phyloP scores from a whole-genome alignment of 768 basidiomycete species.

The Hebeloma cylindrosporum region DNA sequence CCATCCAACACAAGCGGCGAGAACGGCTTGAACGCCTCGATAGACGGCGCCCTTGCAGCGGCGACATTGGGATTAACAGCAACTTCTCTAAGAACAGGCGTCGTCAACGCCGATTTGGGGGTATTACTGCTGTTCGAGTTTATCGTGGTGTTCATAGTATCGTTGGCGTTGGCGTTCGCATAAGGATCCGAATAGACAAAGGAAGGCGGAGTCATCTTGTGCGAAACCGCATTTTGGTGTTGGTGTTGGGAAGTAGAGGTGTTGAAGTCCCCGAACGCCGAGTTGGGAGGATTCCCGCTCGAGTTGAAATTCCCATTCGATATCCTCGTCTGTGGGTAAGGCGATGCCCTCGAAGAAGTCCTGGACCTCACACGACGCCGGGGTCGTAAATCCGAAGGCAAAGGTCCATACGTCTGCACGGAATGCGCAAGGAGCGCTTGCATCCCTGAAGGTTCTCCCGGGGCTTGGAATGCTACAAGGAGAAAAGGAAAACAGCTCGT shows the following conservation, averaged over 20 bases:
- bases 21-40: slow-evolving; percentile 42
- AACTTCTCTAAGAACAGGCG: slow-evolving; percentile 44
- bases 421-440: slow-evolving; percentile 73
- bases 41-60: slow-evolving; percentile 35
- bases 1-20: slow-evolving; percentile 35
- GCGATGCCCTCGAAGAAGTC: slow-evolving; percentile 70
- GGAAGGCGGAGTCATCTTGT: slow-evolving; percentile 36
- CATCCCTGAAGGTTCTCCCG: slow-evolving; percentile 63
- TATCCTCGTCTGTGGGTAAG: slow-evolving; percentile 59
- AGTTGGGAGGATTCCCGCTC: no score
- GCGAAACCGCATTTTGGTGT: no score
- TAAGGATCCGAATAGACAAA: no score
- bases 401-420: slow-evolving; percentile 65
- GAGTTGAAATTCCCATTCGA: slow-evolving; percentile 44
- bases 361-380: slow-evolving; percentile 64
- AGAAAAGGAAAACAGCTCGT: slow-evolving; percentile 16
- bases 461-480: slow-evolving; percentile 66
- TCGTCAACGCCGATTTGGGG: slow-evolving; percentile 16
- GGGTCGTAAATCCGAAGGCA: slow-evolving; percentile 69
- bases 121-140: slow-evolving; percentile 13
- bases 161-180: slow-evolving; percentile 6
- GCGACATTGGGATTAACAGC: slow-evolving; percentile 42
- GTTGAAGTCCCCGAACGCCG: no score
- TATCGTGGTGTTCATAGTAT: neutral
- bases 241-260: no score